phyloP scores from a whole-genome alignment of 2,329 filamentous ascomycete species.

The Leptographium radiaticola region DNA sequence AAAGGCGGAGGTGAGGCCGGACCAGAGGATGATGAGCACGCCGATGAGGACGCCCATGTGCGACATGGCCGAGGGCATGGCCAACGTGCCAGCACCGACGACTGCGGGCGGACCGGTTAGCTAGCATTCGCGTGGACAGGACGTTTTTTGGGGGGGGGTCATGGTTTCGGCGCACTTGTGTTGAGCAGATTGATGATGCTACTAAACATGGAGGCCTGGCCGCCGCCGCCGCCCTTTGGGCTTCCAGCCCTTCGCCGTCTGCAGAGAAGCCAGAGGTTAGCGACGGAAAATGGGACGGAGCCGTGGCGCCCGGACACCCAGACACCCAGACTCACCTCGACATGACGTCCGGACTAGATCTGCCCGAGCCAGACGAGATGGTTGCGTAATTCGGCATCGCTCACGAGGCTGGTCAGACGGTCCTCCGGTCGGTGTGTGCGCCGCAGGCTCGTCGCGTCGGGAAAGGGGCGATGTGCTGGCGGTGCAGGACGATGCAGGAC shows the following conservation, averaged over 20 bases:
- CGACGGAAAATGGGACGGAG: background rate
- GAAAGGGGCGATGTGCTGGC: no score
- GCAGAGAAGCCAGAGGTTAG: background rate
- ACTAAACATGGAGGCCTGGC: constrained; percentile 77
- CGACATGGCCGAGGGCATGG: constrained; percentile 88
- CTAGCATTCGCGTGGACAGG: no score
- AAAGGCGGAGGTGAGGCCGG: constrained; percentile 76
- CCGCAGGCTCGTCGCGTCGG: no score
- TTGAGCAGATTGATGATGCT: constrained; percentile 94
- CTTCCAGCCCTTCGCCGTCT: constrained; percentile 45
- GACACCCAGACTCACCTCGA: constrained; percentile 24
- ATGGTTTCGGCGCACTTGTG: constrained; percentile 52
- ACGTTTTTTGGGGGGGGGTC: no score
- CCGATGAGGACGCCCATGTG: constrained; percentile 91
- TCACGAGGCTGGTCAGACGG: background rate
- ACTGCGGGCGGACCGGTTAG: constrained; percentile 35
- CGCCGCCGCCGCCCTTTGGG: constrained; percentile 68
- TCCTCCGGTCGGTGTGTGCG: no score
- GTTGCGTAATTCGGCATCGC: constrained; percentile 42
- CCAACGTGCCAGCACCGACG: constrained; percentile 84
- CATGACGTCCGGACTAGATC: constrained; percentile 31
- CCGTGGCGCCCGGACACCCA: no score
- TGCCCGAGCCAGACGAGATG: constrained; percentile 33
- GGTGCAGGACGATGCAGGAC: no score
- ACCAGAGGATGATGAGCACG: constrained; percentile 77